These are phyloP conservation scores for Tolypocladium sp. DNA, from an alignment of 2,329 filamentous ascomycete genomes.

Conservation along the genomic window DNA sequence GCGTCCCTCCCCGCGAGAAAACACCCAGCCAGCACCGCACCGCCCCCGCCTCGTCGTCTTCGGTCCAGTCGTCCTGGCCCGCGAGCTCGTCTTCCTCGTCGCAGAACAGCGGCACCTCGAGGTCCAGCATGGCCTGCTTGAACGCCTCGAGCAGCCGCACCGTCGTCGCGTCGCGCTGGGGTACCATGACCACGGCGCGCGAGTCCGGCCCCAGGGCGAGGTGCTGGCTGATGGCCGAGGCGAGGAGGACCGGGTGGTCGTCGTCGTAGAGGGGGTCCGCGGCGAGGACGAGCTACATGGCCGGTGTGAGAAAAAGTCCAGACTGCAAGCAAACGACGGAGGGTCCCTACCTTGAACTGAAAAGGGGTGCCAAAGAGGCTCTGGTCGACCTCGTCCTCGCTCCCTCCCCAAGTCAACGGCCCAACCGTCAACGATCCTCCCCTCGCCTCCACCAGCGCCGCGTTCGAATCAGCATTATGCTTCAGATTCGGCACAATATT, in stretches of 20 bases:
- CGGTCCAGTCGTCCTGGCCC: conserved; percentile 67
- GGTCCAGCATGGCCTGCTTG: conserved; percentile 45
- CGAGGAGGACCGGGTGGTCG: conserved; percentile 67
- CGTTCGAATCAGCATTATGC: conserved; percentile 63
- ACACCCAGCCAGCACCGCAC: conserved; percentile 65
- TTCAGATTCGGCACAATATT: conserved; percentile 74
- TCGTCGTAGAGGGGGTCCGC: conserved; percentile 85
- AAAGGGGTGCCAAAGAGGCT: conserved; percentile 32
- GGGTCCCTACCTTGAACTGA: conserved; percentile 38
- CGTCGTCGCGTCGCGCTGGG: conserved; percentile 62
- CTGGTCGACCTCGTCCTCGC: conserved; percentile 32
- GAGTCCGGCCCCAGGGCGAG: conserved; percentile 48
- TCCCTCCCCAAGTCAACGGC: conserved; percentile 65
- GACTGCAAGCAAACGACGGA: no score
- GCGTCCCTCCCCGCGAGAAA: conserved; percentile 31
- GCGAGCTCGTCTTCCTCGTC: conserved; percentile 53
- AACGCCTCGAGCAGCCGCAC: conserved; percentile 54
- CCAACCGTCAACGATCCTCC: conserved; percentile 53
- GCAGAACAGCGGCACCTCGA: conserved; percentile 36
- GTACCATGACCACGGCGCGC: conserved; percentile 71
- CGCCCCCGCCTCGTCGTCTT: conserved; percentile 33
- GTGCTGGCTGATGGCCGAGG: conserved; percentile 59
- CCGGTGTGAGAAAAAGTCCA: not conserved
- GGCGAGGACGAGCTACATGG: conserved; percentile 60
- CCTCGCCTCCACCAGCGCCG: conserved; percentile 38